Conservation (phyloP, 371 early-diverging fungal genomes). For the Conidiobolus incongruus region DNA sequence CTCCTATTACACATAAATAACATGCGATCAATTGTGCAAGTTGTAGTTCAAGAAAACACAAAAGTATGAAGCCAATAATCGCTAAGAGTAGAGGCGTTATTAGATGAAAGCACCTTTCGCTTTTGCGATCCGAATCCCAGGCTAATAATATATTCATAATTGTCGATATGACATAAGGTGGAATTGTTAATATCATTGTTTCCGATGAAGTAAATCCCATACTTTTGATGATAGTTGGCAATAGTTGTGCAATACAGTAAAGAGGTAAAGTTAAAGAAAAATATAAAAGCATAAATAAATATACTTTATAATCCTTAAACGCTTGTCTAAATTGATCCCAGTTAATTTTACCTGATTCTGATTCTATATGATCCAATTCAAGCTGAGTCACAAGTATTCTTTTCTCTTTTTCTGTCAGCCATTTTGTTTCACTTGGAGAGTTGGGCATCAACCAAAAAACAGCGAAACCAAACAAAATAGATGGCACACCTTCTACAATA, state of each 20-base stretch:
- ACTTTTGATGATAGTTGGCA: conserved; percentile 36
- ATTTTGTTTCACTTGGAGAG: not conserved
- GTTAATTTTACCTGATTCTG: conserved; percentile 13
- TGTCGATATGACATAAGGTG: conserved; percentile 19
- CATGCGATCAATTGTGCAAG: conserved; percentile 22
- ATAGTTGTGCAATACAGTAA: conserved; percentile 26
- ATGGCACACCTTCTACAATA: conserved; percentile 3
- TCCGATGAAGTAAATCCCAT: conserved; percentile 6
- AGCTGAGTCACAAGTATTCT: not conserved
- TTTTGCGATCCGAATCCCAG: conserved; percentile 32
- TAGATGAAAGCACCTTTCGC: conserved; percentile 35
- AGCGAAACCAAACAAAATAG: not conserved
- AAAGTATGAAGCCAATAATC: conserved; percentile 32
- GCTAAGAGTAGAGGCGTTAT: conserved; percentile 27
- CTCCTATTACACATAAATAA: conserved; percentile 22
- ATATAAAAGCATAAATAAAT: conserved; percentile 18
- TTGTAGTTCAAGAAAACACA: conserved; percentile 15
- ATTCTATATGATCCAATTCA: not conserved
- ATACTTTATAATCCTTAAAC: conserved; percentile 25
- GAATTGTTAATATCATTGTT: conserved; percentile 25
- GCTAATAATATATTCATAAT: conserved; percentile 23
- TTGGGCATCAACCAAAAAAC: conserved; percentile 10
- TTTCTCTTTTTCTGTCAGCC: not conserved
- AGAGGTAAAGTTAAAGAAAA: conserved; percentile 30
- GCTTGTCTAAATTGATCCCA: conserved; percentile 19